Evolutionary conservation across 129 eudicot genomes (phyloP).

Genomic region (Saussurea involucrata): DNA sequence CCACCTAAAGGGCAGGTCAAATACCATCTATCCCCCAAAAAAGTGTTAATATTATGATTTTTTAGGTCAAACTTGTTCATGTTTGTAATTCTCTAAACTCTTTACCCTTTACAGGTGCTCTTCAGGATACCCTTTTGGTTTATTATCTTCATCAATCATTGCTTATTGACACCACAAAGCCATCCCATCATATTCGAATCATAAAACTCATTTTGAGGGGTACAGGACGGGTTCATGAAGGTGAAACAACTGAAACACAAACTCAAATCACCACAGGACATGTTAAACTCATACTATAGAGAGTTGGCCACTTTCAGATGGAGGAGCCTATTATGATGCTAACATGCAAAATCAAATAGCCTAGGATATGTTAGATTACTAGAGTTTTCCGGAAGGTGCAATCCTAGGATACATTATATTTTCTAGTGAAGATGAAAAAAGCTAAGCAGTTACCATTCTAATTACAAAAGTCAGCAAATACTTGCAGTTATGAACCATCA

Average conservation of each 20-base stretch:
- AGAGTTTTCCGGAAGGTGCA: neutral
- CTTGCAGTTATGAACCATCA: neutral
- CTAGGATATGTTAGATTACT: neutral
- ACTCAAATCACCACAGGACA: slow-evolving; percentile 35
- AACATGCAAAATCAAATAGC: neutral
- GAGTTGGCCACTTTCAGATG: neutral
- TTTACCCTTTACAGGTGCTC: neutral
- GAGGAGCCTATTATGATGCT: neutral
- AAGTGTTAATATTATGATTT: neutral
- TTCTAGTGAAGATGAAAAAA: neutral
- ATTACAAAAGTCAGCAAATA: neutral
- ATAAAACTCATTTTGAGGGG: neutral
- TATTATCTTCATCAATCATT: neutral
- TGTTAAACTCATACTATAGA: neutral
- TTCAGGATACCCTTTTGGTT: neutral
- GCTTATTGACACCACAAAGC: neutral
- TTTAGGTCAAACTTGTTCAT: neutral
- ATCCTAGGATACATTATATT: neutral
- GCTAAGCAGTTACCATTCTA: neutral
- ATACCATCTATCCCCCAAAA: neutral
- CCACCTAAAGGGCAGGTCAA: no score
- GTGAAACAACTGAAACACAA: slow-evolving; percentile 38
- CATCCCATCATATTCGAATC: neutral
- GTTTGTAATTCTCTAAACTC: neutral
- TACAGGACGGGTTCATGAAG: neutral